Percentiles rank a stretch among this genome's conserved stretches.
phyloP scores from a whole-genome alignment of 768 basidiomycete genomes.

The Russula sp. region DNA sequence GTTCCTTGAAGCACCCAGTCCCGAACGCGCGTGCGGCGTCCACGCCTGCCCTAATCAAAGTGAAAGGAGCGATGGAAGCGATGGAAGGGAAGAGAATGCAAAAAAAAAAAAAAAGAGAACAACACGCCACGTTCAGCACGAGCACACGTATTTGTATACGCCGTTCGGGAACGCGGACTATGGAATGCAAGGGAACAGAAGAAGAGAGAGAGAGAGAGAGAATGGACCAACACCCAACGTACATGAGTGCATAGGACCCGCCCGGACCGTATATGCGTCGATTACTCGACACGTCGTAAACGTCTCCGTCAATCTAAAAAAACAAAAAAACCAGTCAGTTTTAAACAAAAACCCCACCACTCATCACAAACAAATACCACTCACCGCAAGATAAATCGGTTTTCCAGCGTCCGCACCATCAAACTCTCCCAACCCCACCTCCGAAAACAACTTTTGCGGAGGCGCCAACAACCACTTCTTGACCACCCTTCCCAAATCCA shows the following conservation, averaged over 20 bases:
- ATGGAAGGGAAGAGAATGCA: no score
- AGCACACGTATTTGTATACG: not conserved
- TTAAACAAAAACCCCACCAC: no score
- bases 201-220: not conserved
- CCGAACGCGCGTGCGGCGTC: constrained; percentile 92
- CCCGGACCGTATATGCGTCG: constrained; percentile 79
- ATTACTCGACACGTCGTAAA: constrained; percentile 85
- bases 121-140: no score
- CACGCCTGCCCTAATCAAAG: constrained; percentile 53
- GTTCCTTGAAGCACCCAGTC: constrained; percentile 88
- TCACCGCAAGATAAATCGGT: constrained; percentile 81
- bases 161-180: not conserved
- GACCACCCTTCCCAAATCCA: constrained; percentile 50
- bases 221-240: constrained; percentile 24
- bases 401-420: constrained; percentile 59
- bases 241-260: constrained; percentile 75
- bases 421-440: constrained; percentile 52
- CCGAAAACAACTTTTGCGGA: constrained; percentile 68
- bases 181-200: no score
- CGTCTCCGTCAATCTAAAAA: constrained; percentile 77
- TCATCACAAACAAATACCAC: no score
- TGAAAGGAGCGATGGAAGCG: no score
- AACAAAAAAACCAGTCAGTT: constrained; percentile 10
- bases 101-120: not conserved
- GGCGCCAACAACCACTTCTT: constrained; percentile 59